Evolutionary conservation across 805 yeast species (phyloP), one percentile per base, ranked within the genome.

Genomic region (Candida insectalens): DNA sequence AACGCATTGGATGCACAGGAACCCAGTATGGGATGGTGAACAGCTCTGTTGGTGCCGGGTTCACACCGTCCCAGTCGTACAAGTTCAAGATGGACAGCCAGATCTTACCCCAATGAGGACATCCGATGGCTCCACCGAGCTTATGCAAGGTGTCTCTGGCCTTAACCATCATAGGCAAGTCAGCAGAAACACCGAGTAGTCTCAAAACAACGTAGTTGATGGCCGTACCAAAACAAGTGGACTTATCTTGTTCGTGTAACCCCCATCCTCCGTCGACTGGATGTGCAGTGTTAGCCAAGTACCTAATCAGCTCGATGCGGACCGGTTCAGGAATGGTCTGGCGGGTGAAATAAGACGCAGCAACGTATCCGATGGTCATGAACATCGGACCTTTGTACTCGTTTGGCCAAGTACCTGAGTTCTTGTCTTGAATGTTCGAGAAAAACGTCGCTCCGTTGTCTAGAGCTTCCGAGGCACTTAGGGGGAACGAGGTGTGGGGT

Each of bases 251-350:
- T 4, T 87, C 74, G 53, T 92, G 96, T 25, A 92, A 64, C 0
- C 99, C 99, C 99, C 99, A 92, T 2, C 98, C 99, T n/a, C 99
- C 99, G 56, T 92, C 98, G 1, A 88, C 95, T 0, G 96, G 96
- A 53, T 92, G 96, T 0, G 96, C 79, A 0, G 84, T 71, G 53
- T 92, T 92, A n/a, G 85, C 83, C 13, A 92, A 59, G 51, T 88
- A 92, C 38, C 98, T 67, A 19, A 82, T 74, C 50, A 92, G 58
- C 56, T 92, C 99, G 10, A 60, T 58, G 41, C 64, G 64, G 46
- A 69, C 72, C 25, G 71, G 77, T 20, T 74, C 77, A 0, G 88
- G 78, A 25, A 92, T 81, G 8, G 71, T 71, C 0, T 74, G 67
- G 25, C 73, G 70, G 9, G 88, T 70, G 51, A 77, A 76, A 55